Conservation (phyloP, 129 eudicot species). For the Arctium lappa region DNA sequence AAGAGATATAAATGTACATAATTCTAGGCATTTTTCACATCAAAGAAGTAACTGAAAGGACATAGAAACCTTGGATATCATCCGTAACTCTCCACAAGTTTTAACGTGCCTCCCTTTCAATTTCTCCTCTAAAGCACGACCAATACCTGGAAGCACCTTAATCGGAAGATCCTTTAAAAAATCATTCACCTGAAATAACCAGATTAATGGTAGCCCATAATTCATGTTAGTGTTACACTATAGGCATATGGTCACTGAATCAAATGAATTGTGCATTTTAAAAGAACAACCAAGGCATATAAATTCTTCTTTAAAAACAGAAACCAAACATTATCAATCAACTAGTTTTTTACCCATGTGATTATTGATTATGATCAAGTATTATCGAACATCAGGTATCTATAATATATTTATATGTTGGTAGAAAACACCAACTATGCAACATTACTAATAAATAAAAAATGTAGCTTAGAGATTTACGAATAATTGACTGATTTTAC, state of each 20-base stretch:
- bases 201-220: constrained; percentile 10
- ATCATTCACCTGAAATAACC: constrained; percentile 61
- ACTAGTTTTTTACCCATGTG: background rate
- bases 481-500: background rate
- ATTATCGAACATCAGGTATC: background rate
- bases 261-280: background rate
- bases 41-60: background rate
- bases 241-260: background rate
- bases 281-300: background rate
- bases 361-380: background rate
- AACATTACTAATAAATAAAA: background rate
- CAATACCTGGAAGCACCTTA: constrained; percentile 94
- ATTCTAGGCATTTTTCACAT: background rate
- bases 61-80: constrained; percentile 57
- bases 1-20: too few species aligned
- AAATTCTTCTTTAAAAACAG: background rate
- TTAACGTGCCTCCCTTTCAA: constrained; percentile 55
- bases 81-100: constrained; percentile 80
- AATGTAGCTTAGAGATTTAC: background rate
- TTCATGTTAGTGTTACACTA: background rate
- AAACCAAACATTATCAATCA: background rate
- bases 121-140: constrained; percentile 83
- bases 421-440: background rate
- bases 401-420: background rate
- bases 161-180: constrained; percentile 69